Evolutionary conservation across 176 grass and related monocot species (phyloP).

Genomic region (Carex cristatella): DNA sequence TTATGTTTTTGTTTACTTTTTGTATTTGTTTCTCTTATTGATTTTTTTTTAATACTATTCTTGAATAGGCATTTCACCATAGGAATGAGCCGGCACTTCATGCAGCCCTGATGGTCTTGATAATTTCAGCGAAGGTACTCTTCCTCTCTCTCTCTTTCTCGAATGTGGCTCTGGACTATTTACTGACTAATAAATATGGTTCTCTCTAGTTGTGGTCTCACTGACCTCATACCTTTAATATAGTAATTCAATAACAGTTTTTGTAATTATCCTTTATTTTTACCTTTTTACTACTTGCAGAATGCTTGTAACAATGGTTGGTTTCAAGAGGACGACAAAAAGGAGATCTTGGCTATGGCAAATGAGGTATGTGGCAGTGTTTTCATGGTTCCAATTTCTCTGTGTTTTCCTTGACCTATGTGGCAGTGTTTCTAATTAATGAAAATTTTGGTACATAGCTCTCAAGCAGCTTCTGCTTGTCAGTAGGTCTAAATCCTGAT

Average conservation of each 20-base stretch:
- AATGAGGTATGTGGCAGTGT: slow-evolving; percentile 49
- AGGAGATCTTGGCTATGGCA: slow-evolving; percentile 60
- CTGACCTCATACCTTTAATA: not conserved
- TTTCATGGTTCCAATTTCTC: slow-evolving; percentile 17
- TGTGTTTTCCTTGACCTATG: not conserved
- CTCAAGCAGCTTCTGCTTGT: slow-evolving; percentile 58
- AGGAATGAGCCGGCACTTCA: slow-evolving; percentile 45
- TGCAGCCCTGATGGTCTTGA: slow-evolving; percentile 60
- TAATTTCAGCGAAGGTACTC: slow-evolving; percentile 87
- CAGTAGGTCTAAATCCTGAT: slow-evolving; percentile 20
- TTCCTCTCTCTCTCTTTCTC: not conserved
- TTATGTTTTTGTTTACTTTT: not conserved
- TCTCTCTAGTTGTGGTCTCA: slow-evolving; percentile 8
- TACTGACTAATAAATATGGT: not conserved
- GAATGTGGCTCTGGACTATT: not conserved
- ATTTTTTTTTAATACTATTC: slow-evolving; percentile 2
- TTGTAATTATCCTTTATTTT: not conserved
- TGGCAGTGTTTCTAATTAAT: slow-evolving; percentile 30
- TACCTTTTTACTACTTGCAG: slow-evolving; percentile 37
- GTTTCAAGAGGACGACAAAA: slow-evolving; percentile 56
- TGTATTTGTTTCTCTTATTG: not conserved
- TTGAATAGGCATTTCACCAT: slow-evolving; percentile 54
- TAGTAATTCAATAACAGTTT: slow-evolving; percentile 10
- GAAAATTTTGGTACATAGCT: slow-evolving; percentile 39
- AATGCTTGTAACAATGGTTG: slow-evolving; percentile 77